A percentile compares a stretch with the other conserved stretches of the same genome.
Evolutionary conservation across 345 rosid genomes (phyloP).

Genomic region (Erucastrum elatum): DNA sequence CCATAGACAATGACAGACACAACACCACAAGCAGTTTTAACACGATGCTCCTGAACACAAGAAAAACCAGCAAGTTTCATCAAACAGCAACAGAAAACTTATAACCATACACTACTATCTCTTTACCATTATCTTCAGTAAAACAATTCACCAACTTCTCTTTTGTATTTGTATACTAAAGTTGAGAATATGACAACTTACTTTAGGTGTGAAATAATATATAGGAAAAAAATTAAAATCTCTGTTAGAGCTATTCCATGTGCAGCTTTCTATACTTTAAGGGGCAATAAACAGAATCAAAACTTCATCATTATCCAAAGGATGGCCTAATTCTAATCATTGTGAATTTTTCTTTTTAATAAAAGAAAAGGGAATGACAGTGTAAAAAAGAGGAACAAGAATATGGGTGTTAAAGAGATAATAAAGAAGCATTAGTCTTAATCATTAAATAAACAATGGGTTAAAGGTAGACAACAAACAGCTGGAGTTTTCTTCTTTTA

Average conservation of each 20-base stretch:
- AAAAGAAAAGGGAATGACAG: conserved; percentile 44
- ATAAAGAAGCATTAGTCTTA: conserved; percentile 20
- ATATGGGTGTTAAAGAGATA: conserved; percentile 24
- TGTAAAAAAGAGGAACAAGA: conserved; percentile 40
- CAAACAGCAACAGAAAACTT: not conserved
- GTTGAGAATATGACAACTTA: conserved; percentile 25
- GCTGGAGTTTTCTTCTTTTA: conserved; percentile 29
- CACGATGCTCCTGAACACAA: conserved; percentile 70
- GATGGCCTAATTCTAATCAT: conserved; percentile 51
- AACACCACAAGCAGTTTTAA: conserved; percentile 67
- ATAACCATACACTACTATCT: not conserved
- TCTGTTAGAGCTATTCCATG: conserved; percentile 52
- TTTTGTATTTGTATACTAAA: conserved; percentile 26
- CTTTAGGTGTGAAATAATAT: conserved; percentile 34
- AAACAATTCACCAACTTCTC: conserved; percentile 25
- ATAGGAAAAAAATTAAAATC: conserved; percentile 31
- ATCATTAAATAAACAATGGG: conserved; percentile 20
- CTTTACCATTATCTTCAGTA: conserved; percentile 32
- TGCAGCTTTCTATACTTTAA: conserved; percentile 44
- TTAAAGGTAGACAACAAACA: conserved; percentile 38
- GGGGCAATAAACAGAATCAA: conserved; percentile 32
- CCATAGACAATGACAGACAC: conserved; percentile 85
- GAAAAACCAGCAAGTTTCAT: conserved; percentile 19
- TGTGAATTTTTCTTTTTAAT: not conserved
- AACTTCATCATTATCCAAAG: conserved; percentile 30